Evolutionary conservation across 108 stramenopile species (phyloP), one percentile per base, ranked within the genome.

Genomic region (Fragilaria crotonensis): DNA sequence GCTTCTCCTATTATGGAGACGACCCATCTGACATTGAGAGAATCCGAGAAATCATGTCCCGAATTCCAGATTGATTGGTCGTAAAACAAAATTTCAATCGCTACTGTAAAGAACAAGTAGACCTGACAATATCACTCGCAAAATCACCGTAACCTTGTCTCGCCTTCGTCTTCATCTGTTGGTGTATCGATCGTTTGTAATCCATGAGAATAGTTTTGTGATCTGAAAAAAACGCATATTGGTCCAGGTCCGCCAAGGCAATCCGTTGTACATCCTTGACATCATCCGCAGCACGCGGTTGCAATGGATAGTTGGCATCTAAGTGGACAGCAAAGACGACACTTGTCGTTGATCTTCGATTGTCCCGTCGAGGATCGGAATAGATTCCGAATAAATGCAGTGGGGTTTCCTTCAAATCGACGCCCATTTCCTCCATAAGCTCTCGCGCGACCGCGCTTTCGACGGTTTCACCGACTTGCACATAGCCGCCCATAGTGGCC

Each of bases 11-110:
- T 29, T 90, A 87, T 58, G 79, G 59, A 19, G 85, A 87, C 26
- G 83, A 87, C 46, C 89, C 89, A 22, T 52, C 63, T 25, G 89
- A 87, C 45, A 80, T 90, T 64, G 81, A 84, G 28, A 67, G 61
- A 18, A 90, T 90, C 50, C 72, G 89, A 33, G 71, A 82, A 45
- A 62, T 67, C 33, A 83, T 90, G 81, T 68, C 71, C 30, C 33
- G 72, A 59, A 80, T 84, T 65, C 83, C 83, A 20, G 84, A 90
- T 60, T 90, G 54, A 71, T 11, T 41, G 14, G 36, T 41, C n/a
- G n/a, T n/a, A n/a, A n/a, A n/a, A n/a, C n/a, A n/a, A n/a, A n/a
- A n/a, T n/a, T n/a, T n/a, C n/a, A n/a, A n/a, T n/a, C n/a, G n/a
- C n/a, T n/a, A n/a, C n/a, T n/a, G n/a, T n/a, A n/a, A 50, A 18